Evolutionary conservation across 148 eudicot species (phyloP), one percentile per base, ranked within the genome.

Genomic region (Vaccinium vitisidaea): DNA sequence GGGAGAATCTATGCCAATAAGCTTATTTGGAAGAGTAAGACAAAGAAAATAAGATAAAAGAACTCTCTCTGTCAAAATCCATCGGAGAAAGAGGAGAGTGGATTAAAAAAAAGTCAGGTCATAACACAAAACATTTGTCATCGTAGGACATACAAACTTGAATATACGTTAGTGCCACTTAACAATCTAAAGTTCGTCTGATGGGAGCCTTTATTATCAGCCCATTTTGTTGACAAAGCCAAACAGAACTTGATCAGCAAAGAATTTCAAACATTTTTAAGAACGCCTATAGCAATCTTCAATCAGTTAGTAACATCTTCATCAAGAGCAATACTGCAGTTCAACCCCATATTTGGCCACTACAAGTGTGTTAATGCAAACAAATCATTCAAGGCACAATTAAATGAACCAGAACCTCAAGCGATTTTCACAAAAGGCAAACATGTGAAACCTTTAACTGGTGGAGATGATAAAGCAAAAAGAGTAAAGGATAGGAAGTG

Each of bases 391-490:
- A 69, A 82, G 30, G 21, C 48, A 50, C 18, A 27, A 69, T 69
- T 69, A 67, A 81, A 79, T 55, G 49, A 54, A 21, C 75, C 80
- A 23, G 36, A 69, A 55, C 70, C 46, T 79, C 73, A n/a, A n/a
- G 14, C 71, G 55, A 86, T 78, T 32, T 71, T 30, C 49, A 54
- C 30, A 52, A 8, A 77, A 32, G 36, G 50, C 79, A n/a, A 83
- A 18, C 16, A 82, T 52, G 65, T 71, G 79, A 50, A 83, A 52
- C 55, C 21, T 21, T 5, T 27, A 53, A 3, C 6, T 16, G 23
- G 10, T 16, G 6, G n/a, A 71, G 50, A 67, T 48, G 19, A 71
- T n/a, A 5, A 49, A 49, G 14, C 53, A 84, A 77, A 39, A 71
- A 30, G 53, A n/a, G 46, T 21, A 19, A 55, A 43, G 71, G 30